These are phyloP conservation scores for Auricularia cornea DNA, from an alignment of 768 basidiomycete genomes.

Conservation along the genomic window DNA sequence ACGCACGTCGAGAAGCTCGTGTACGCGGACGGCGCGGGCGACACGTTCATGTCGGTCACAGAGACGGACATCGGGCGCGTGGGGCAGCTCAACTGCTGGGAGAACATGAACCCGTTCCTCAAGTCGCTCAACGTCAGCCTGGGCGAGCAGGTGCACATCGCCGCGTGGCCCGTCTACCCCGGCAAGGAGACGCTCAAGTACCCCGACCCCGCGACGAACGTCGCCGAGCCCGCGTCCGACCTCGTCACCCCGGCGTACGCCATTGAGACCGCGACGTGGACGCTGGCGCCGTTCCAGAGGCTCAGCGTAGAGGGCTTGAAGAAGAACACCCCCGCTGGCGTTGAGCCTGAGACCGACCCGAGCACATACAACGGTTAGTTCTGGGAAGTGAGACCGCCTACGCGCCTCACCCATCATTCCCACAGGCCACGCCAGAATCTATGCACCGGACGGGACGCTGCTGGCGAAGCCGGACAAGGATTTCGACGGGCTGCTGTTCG, in stretches of 20 bases:
- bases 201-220: neutral
- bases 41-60: neutral
- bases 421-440: neutral
- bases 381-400: too few species aligned
- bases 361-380: neutral
- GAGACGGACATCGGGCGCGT: constrained; percentile 3
- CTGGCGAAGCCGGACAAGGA: neutral
- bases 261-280: neutral
- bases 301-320: neutral
- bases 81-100: constrained; percentile 6
- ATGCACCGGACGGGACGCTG: neutral
- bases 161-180: neutral
- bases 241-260: neutral
- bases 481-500: neutral
- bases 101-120: constrained; percentile 3
- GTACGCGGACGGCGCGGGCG: constrained; percentile 5
- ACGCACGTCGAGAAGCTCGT: constrained; percentile 10
- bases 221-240: neutral
- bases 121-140: neutral
- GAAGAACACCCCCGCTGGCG: neutral
- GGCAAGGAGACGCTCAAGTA: neutral
- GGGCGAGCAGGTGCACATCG: neutral
- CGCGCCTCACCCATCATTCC: too few species aligned
- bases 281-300: neutral
- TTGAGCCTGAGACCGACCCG: neutral